Base-by-base conservation (phyloP, 805 yeast species). In the Lachancea fermentati region DNA sequence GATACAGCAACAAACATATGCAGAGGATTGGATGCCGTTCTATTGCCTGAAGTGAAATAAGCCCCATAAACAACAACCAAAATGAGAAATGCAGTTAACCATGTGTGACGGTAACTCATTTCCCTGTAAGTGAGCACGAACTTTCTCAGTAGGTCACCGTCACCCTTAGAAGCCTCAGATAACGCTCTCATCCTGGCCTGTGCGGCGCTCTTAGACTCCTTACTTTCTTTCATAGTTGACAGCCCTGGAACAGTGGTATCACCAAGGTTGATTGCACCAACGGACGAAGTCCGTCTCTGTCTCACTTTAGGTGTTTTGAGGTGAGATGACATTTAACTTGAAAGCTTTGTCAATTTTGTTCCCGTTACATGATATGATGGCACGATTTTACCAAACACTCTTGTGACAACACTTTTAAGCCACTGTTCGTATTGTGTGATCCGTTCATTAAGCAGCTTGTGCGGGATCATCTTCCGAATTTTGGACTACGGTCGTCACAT, bases 201-300 rank as follows among this genome's bases (percentile, higher is more conserved):
- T 40, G 74, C 55, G 28, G 68, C 68, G 37, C 61, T 62, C 45
- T 70, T 66, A 43, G 67, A 65, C 42, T 65, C 57, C 38, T 64
- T 64, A 9, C 75, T 63, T 16, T 74, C 65, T n/a, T 68, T 63
- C 76, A 81, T 78, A 1, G 94, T 81, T 9, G 85, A 69, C 32
- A 86, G 67, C 1, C 83, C 71, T 2, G 85, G 80, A 2, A 78
- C 81, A 4, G 61, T 57, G 11, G 72, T 78, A 55, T 86, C 95
- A 17, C 95, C 96, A 3, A 87, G 64, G 38, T 78, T 72, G 37
- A 86, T 76, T 26, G 75, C 71, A 2, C 95, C 95, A 12, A 87
- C 81, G 0, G 89, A 81, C 1, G 93, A 81, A 7, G 76, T 71
- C 49, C 87, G 64, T 48, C 73, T 66, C 13, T 52, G 44, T 43